phyloP scores from a whole-genome alignment of 2,329 filamentous ascomycete species.

The Neurospora sp. region DNA sequence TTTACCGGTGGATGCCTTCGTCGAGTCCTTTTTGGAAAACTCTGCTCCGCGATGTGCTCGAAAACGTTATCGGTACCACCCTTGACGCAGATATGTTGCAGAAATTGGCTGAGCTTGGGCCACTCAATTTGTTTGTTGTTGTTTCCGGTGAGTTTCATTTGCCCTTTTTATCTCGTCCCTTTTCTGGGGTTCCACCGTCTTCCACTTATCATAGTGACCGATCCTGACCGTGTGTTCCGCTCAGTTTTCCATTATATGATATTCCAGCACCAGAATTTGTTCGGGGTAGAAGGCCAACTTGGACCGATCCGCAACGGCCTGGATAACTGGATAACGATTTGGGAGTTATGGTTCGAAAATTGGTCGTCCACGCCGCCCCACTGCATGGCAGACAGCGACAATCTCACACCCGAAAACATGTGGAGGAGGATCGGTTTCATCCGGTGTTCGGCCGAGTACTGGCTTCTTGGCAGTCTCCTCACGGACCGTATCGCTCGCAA shows the following conservation, averaged over 20 bases:
- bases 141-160: constrained; percentile 15
- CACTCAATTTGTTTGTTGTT: constrained; percentile 20
- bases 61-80: constrained; percentile 17
- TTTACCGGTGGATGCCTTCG: constrained; percentile 18
- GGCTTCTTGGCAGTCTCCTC: constrained; percentile 25
- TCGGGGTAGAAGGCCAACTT: constrained; percentile 20
- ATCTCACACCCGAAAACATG: constrained; percentile 17
- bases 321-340: constrained; percentile 20
- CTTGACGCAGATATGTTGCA: constrained; percentile 11
- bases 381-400: constrained; percentile 10
- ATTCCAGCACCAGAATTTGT: constrained; percentile 27
- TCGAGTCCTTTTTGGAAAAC: constrained; percentile 17
- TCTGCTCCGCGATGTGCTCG: constrained; percentile 17
- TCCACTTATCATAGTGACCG: background rate
- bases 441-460: constrained; percentile 25
- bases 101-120: constrained; percentile 15
- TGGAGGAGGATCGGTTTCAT: constrained; percentile 27
- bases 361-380: constrained; percentile 10
- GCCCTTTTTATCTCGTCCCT: background rate
- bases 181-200: background rate
- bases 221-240: background rate
- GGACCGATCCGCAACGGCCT: constrained; percentile 23
- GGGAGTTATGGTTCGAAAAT: constrained; percentile 15
- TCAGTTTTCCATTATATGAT: constrained; percentile 23
- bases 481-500: constrained; percentile 18